Percentiles rank a stretch among this genome's conserved stretches.
phyloP scores from a whole-genome alignment of 1,284 basidiomycete species.

The Chalciporus sp. region DNA sequence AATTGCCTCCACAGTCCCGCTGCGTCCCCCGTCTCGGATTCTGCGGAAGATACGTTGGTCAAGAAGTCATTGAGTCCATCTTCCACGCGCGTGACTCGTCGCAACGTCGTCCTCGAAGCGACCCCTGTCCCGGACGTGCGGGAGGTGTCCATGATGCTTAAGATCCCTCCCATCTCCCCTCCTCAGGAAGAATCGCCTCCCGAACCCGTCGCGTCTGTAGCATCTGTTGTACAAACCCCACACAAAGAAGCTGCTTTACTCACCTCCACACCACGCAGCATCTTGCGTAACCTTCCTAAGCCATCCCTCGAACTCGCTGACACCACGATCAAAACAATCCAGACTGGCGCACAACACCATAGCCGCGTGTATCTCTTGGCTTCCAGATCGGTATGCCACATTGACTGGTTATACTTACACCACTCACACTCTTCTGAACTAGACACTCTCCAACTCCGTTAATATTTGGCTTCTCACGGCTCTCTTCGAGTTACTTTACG shows the following conservation, averaged over 20 bases:
- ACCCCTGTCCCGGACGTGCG: slow-evolving; percentile 49
- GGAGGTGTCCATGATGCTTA: slow-evolving; percentile 54
- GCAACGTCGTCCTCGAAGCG: slow-evolving; percentile 39
- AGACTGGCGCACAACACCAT: slow-evolving; percentile 20
- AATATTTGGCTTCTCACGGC: slow-evolving; percentile 54
- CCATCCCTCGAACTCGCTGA: slow-evolving; percentile 34
- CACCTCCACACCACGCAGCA: slow-evolving; percentile 32
- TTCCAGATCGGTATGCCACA: slow-evolving; percentile 44
- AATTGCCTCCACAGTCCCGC: slow-evolving; percentile 20
- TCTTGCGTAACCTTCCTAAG: slow-evolving; percentile 25
- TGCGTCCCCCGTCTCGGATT: slow-evolving; percentile 20
- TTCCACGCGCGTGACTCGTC: slow-evolving; percentile 33
- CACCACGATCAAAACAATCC: slow-evolving; percentile 37
- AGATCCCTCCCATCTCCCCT: slow-evolving; percentile 40
- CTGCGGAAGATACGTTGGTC: slow-evolving; percentile 15
- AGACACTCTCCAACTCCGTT: slow-evolving; percentile 59
- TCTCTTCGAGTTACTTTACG: slow-evolving; percentile 47
- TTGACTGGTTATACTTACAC: background rate
- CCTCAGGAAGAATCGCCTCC: slow-evolving; percentile 37
- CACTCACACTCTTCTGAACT: slow-evolving; percentile 8
- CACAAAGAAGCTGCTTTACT: slow-evolving; percentile 19
- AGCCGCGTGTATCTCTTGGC: slow-evolving; percentile 34
- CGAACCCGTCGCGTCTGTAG: slow-evolving; percentile 15
- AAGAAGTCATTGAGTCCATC: slow-evolving; percentile 24
- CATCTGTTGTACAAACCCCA: slow-evolving; percentile 18